A percentile compares a stretch with the other conserved stretches of the same genome.
These are phyloP conservation scores for Globisporangium spinosum DNA, from an alignment of 352 stramenopile genomes.

Conservation along the genomic window DNA sequence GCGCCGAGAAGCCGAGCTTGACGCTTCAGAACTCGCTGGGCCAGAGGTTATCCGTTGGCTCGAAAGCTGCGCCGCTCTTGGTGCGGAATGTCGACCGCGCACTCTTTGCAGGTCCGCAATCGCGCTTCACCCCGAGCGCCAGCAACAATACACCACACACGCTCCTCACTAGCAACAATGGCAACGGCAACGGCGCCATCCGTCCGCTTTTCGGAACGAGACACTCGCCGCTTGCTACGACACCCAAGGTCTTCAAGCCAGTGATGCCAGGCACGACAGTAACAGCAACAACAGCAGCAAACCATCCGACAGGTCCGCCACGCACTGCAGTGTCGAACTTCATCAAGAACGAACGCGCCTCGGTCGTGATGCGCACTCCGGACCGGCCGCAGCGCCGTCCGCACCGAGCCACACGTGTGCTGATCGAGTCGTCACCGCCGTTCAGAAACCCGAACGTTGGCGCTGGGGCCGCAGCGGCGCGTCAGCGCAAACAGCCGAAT, in stretches of 20 bases:
- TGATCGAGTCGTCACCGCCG: conserved; percentile 75
- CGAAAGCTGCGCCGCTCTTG: conserved; percentile 27
- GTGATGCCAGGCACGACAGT: background rate
- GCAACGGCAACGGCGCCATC: background rate
- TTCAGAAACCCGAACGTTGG: conserved; percentile 42
- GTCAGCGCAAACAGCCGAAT: conserved; percentile 21
- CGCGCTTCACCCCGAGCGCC: conserved; percentile 18
- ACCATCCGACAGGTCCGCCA: background rate
- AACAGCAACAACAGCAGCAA: background rate
- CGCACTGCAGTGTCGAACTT: conserved; percentile 16
- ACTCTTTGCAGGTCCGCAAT: conserved; percentile 20
- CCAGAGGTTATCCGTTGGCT: background rate
- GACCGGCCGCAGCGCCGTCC: conserved; percentile 64
- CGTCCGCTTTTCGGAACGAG: background rate
- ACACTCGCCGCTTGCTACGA: background rate
- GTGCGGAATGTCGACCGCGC: conserved; percentile 29
- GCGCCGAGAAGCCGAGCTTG: conserved; percentile 12
- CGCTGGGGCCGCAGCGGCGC: conserved; percentile 13
- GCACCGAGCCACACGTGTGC: conserved; percentile 38
- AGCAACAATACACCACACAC: conserved; percentile 15
- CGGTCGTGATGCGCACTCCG: conserved; percentile 72
- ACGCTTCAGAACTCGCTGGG: conserved; percentile 13
- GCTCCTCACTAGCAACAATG: background rate
- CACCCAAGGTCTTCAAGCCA: conserved; percentile 4
- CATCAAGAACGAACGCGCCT: conserved; percentile 14